These are phyloP conservation scores for Neurospora sp. DNA, from an alignment of 495 filamentous ascomycete genomes.

Conservation along the genomic window DNA sequence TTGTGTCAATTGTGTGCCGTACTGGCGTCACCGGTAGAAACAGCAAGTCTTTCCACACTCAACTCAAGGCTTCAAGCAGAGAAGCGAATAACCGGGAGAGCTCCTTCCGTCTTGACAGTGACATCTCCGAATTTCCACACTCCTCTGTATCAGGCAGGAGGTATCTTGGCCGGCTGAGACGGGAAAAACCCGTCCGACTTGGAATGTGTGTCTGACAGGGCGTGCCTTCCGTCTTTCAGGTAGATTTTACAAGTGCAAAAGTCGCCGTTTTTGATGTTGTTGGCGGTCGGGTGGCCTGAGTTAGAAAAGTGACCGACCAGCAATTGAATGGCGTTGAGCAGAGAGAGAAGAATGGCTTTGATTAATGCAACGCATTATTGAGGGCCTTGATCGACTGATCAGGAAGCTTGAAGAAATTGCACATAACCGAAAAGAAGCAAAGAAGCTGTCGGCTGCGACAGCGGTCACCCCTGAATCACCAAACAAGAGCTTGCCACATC, in stretches of 20 bases:
- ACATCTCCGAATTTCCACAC: not conserved
- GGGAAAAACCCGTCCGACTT: no score
- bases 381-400: no score
- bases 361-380: accelerated
- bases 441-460: no score
- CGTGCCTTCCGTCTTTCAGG: not conserved
- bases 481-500: no score
- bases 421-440: no score
- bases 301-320: not conserved
- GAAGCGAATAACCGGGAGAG: not conserved
- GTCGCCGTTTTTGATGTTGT: not conserved
- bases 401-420: no score
- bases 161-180: no score
- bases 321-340: not conserved
- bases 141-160: not conserved
- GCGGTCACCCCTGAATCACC: no score
- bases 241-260: not conserved
- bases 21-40: not conserved
- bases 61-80: not conserved
- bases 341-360: not conserved
- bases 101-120: not conserved
- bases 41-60: not conserved
- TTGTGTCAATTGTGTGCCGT: not conserved
- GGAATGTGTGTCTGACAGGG: not conserved
- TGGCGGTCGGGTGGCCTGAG: not conserved